Evolutionary conservation across 345 rosid species (phyloP).

Genomic region (Camelina neglecta): DNA sequence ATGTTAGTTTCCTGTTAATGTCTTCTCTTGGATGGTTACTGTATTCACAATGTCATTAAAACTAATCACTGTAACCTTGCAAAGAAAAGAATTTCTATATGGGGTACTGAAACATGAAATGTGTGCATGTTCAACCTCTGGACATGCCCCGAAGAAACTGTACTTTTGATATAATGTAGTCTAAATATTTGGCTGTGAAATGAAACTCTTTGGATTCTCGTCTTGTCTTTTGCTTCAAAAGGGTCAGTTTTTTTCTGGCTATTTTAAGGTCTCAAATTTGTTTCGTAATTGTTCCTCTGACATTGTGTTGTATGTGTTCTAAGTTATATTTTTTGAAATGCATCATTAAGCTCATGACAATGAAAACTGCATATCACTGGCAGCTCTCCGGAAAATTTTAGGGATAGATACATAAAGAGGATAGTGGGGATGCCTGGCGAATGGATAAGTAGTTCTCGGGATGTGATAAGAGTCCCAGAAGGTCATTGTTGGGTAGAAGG

Average conservation of each 20-base stretch:
- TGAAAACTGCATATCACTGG: conserved; percentile 41
- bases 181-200: conserved; percentile 5
- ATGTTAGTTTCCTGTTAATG: conserved; percentile 5
- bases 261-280: not conserved
- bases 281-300: not conserved
- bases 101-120: not conserved
- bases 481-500: conserved; percentile 99
- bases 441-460: conserved; percentile 64
- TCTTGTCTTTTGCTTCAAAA: conserved; percentile 16
- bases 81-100: not conserved
- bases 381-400: conserved; percentile 74
- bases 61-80: conserved; percentile 1
- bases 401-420: conserved; percentile 81
- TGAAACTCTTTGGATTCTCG: not conserved
- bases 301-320: conserved; percentile 18
- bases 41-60: conserved; percentile 1
- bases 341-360: conserved; percentile 25
- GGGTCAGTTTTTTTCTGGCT: not conserved
- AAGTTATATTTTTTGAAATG: not conserved
- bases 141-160: not conserved
- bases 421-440: conserved; percentile 92
- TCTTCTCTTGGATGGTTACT: not conserved
- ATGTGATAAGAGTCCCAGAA: conserved; percentile 70
- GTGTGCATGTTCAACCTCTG: not conserved
- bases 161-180: not conserved